Evolutionary conservation across 1,284 basidiomycete species (phyloP).

Genomic region (Tetrapyrgos nigripes): DNA sequence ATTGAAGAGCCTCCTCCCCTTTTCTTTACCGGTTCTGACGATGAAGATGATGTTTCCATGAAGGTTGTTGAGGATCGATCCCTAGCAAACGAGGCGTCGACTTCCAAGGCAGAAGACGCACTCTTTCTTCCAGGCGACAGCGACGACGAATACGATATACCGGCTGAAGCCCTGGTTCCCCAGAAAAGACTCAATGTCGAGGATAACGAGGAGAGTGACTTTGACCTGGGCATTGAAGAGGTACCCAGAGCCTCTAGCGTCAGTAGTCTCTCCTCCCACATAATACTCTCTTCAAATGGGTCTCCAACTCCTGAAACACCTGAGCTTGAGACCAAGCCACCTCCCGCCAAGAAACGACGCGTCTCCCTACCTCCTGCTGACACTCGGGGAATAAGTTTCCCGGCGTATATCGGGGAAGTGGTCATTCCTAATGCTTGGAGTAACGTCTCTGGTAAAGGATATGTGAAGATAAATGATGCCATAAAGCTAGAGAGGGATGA

Average conservation of each 20-base stretch:
- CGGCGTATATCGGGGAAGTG: slow-evolving; percentile 70
- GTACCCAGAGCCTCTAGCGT: slow-evolving; percentile 48
- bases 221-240: slow-evolving; percentile 38
- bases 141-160: slow-evolving; percentile 56
- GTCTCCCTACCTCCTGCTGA: slow-evolving; percentile 36
- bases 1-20: slow-evolving; percentile 40
- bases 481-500: slow-evolving; percentile 64
- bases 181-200: slow-evolving; percentile 23
- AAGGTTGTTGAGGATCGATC: neutral
- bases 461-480: slow-evolving; percentile 68
- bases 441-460: slow-evolving; percentile 75
- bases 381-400: slow-evolving; percentile 28
- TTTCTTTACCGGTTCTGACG: slow-evolving; percentile 59
- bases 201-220: slow-evolving; percentile 37
- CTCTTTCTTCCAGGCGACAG: slow-evolving; percentile 64
- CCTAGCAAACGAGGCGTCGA: neutral
- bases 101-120: neutral
- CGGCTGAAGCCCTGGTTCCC: slow-evolving; percentile 10
- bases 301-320: slow-evolving; percentile 32
- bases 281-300: slow-evolving; percentile 26
- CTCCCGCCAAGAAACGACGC: slow-evolving; percentile 59
- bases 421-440: slow-evolving; percentile 83
- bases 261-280: slow-evolving; percentile 38
- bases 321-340: slow-evolving; percentile 28
- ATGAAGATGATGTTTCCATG: slow-evolving; percentile 37